Evolutionary conservation across 805 yeast species (phyloP).

Genomic region (Wickerhamomyces xylosicus): DNA sequence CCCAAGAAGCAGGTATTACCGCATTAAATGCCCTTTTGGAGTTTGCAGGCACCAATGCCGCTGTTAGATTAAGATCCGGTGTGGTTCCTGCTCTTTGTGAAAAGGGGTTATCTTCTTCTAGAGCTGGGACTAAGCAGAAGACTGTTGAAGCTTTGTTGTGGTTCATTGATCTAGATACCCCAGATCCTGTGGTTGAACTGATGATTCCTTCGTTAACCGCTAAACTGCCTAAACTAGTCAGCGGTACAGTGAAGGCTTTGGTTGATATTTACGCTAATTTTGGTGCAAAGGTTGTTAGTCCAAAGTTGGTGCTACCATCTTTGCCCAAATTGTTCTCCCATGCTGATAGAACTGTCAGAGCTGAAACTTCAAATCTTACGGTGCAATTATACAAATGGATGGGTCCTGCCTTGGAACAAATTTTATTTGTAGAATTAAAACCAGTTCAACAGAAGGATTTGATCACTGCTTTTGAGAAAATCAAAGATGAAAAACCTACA

Average conservation of each 20-base stretch:
- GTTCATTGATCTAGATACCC: conserved; percentile 55
- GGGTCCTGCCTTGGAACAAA: conserved; percentile 44
- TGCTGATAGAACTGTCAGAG: conserved; percentile 79
- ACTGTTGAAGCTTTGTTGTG: conserved; percentile 52
- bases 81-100: conserved; percentile 54
- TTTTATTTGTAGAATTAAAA: conserved; percentile 63
- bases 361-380: conserved; percentile 60
- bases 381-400: conserved; percentile 67
- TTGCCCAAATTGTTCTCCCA: conserved; percentile 70
- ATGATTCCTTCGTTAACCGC: conserved; percentile 52
- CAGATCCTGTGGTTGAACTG: conserved; percentile 58
- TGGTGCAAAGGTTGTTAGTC: conserved; percentile 54
- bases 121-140: conserved; percentile 63
- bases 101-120: conserved; percentile 68
- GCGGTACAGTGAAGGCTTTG: conserved; percentile 52
- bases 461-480: conserved; percentile 51
- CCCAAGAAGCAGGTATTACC: conserved; percentile 73
- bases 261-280: conserved; percentile 37
- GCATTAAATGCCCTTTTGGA: conserved; percentile 45
- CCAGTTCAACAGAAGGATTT: conserved; percentile 90
- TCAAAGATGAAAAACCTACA: conserved; percentile 29
- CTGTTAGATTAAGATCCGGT: conserved; percentile 29
- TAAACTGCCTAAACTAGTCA: conserved; percentile 68
- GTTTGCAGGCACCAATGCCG: conserved; percentile 39
- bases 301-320: conserved; percentile 43